A percentile compares a stretch with the other conserved stretches of the same genome.
phyloP scores from a whole-genome alignment of 345 rosid genomes.

The Durio zibethinus region DNA sequence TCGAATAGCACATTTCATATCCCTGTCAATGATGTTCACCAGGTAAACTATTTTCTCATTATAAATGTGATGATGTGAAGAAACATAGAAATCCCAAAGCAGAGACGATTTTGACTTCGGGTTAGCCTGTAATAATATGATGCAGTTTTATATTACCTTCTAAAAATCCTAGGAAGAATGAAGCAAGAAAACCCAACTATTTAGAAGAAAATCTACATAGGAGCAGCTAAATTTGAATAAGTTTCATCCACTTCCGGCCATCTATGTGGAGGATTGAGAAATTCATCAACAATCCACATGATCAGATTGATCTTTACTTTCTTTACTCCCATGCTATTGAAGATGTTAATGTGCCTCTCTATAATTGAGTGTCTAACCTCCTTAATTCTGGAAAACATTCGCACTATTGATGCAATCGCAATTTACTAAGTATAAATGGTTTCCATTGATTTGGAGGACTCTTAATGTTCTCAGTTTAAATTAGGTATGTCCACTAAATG shows the following conservation, averaged over 20 bases:
- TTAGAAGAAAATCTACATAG: not conserved
- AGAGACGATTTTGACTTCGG: not conserved
- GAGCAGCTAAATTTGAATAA: not conserved
- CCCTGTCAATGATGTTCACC: constrained; percentile 88
- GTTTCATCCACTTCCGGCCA: not conserved
- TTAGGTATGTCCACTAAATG: not conserved
- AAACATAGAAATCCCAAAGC: not conserved
- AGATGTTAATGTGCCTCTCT: not conserved
- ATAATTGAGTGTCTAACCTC: not conserved
- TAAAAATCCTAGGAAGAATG: not conserved
- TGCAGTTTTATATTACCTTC: not conserved
- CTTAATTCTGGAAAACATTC: not conserved
- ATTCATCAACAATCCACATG: not conserved
- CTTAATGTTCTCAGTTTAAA: not conserved
- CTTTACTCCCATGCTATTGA: not conserved
- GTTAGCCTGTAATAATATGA: not conserved
- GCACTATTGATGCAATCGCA: not conserved
- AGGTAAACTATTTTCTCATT: constrained; percentile 40
- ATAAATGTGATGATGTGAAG: not conserved
- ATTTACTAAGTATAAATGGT: not conserved
- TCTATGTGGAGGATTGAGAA: not conserved
- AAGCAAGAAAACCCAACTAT: not conserved
- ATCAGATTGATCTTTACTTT: not conserved
- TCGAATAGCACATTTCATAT: constrained; percentile 75
- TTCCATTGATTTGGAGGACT: not conserved